Evolutionary conservation across 495 filamentous ascomycete genomes (phyloP).

Genomic region (Trichoderma orchidacearum): DNA sequence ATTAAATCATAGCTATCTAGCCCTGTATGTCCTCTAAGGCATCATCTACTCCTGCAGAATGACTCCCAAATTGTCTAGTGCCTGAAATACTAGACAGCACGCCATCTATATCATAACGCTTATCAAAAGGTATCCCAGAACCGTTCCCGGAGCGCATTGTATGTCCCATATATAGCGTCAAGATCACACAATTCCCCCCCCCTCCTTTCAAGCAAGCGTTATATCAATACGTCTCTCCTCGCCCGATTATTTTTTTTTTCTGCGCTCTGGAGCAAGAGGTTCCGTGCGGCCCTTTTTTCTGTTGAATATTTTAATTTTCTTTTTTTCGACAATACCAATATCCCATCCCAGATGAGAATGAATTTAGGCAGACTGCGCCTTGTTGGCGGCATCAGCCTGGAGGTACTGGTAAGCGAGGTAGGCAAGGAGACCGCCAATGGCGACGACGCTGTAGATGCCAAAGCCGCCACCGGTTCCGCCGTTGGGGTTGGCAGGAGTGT

Average conservation of each 20-base stretch:
- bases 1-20: constrained; percentile 1
- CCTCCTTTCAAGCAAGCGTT: not conserved
- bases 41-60: not conserved
- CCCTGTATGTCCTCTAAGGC: not conserved
- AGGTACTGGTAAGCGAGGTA: constrained; percentile 84
- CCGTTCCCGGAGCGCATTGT: not conserved
- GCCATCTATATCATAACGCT: not conserved
- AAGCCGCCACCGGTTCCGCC: constrained; percentile 52
- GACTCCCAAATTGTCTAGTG: not conserved
- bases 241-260: too few species aligned
- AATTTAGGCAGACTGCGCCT: not conserved
- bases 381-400: constrained; percentile 22
- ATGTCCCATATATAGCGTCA: not conserved
- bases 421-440: constrained; percentile 63
- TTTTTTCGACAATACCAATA: not conserved
- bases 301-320: not conserved
- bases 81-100: not conserved
- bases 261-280: not conserved
- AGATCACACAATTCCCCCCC: not conserved
- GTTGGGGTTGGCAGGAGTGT: constrained; percentile 33
- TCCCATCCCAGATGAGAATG: not conserved
- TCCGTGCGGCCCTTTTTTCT: not conserved
- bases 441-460: constrained; percentile 68
- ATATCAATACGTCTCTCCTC: not conserved
- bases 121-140: not conserved